Evolutionary conservation across 2,329 filamentous ascomycete species (phyloP), one percentile per base, ranked within the genome.

Genomic region (Malbranchea zuffiana): DNA sequence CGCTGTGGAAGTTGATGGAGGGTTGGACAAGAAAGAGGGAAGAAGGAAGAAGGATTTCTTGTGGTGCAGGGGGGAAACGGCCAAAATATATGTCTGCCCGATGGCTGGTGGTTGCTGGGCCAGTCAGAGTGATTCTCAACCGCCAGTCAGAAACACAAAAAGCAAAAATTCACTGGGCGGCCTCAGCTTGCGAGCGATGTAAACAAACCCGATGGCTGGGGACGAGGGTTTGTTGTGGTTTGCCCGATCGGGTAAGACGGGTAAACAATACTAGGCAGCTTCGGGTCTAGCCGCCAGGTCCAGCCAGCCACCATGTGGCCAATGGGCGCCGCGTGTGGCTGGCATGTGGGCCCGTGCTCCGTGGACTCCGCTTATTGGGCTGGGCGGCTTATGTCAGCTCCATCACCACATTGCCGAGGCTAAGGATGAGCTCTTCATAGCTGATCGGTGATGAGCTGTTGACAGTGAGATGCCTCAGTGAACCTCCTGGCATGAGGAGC

Each of bases 81-180:
- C 34, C 46, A 51, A 44, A 35, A 44, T 34, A 45, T 45, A 50
- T 54, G 52, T 51, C 50, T 16, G 29, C 12, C 37, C 33, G 29
- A 35, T 32, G 35, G 37, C 29, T 33, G 36, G 36, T 23, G 36
- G 35, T 37, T 37, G 35, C 35, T 37, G 35, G 35, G 35, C 27
- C 35, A 37, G 18, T 37, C 35, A 27, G 3, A 15, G 20, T 21
- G 25, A n/a, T 6, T n/a, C n/a, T n/a, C n/a, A n/a, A n/a, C n/a
- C n/a, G n/a, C n/a, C n/a, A n/a, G n/a, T n/a, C n/a, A n/a, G n/a
- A n/a, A n/a, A n/a, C n/a, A n/a, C n/a, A n/a, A n/a, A n/a, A n/a
- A n/a, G n/a, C n/a, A n/a, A n/a, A n/a, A n/a, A n/a, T n/a, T n/a
- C n/a, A n/a, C n/a, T n/a, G n/a, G n/a, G n/a, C n/a, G n/a, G n/a